Conservation (phyloP, 148 eudicot species). For the Pouteria glomerata region DNA sequence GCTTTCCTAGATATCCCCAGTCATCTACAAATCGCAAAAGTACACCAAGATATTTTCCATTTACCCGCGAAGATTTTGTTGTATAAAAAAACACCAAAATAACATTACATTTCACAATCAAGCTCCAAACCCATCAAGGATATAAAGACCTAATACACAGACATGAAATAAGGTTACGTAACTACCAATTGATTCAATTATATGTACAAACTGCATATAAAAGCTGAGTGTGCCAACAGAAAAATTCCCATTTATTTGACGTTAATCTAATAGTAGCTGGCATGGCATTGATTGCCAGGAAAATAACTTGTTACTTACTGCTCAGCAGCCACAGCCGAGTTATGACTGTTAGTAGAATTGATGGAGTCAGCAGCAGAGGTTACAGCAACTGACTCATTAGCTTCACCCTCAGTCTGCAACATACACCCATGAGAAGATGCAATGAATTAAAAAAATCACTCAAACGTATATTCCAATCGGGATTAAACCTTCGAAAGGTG, state of each 20-base stretch:
- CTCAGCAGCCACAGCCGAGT: constrained; percentile 15
- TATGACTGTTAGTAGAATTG: constrained; percentile 17
- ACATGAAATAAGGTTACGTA: too few relatives aligned
- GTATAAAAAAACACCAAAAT: too few relatives aligned
- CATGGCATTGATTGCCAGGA: background rate
- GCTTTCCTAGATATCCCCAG: too few relatives aligned
- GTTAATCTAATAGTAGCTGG: background rate
- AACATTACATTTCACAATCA: too few relatives aligned
- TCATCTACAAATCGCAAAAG: too few relatives aligned
- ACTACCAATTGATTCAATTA: too few relatives aligned
- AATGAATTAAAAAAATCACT: background rate
- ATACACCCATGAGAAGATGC: background rate
- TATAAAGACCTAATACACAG: too few relatives aligned
- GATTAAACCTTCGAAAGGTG: background rate
- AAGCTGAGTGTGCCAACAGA: too few relatives aligned
- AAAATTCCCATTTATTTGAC: constrained; percentile 3
- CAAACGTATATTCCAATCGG: background rate
- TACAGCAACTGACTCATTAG: constrained; percentile 18
- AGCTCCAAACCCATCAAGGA: too few relatives aligned
- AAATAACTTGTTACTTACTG: constrained; percentile 2
- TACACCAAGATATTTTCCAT: too few relatives aligned
- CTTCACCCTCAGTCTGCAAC: background rate
- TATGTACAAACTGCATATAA: constrained; percentile 17
- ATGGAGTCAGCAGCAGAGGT: constrained; percentile 8
- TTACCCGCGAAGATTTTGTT: too few relatives aligned